These are phyloP conservation scores for Aspergillus haitiensis DNA, from an alignment of 495 filamentous ascomycete genomes.

Conservation along the genomic window DNA sequence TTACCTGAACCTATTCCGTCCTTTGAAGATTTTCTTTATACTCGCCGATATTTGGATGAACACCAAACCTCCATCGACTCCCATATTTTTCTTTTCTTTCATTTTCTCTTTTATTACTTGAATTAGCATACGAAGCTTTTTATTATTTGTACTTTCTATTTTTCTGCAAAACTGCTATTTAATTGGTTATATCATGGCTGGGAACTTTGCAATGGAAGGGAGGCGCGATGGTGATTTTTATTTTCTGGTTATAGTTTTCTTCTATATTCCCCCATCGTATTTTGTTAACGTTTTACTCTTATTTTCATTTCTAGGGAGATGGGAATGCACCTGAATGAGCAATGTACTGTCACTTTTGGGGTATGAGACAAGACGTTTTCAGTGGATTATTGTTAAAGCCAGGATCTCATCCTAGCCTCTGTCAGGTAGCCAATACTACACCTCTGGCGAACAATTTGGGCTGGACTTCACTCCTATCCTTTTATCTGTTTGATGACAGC, in stretches of 20 bases:
- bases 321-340: not conserved
- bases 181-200: slow-evolving; percentile 21
- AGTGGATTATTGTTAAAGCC: slow-evolving; percentile 11
- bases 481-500: not conserved
- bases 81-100: slow-evolving; percentile 12
- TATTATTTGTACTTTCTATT: not conserved
- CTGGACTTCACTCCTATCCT: not conserved
- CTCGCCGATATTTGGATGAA: not conserved
- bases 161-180: slow-evolving; percentile 1
- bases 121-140: slow-evolving; percentile 18
- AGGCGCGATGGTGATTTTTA: slow-evolving; percentile 15
- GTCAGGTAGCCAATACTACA: not conserved
- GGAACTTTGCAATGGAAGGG: slow-evolving; percentile 15
- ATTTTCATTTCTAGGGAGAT: not conserved
- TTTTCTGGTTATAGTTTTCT: slow-evolving; percentile 19
- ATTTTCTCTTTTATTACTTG: slow-evolving; percentile 13
- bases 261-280: slow-evolving; percentile 14
- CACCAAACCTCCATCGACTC: not conserved
- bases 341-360: slow-evolving; percentile 9
- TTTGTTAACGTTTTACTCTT: slow-evolving; percentile 8
- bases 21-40: slow-evolving; percentile 15
- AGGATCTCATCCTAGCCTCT: not conserved
- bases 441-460: not conserved
- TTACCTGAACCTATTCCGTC: slow-evolving; percentile 1
- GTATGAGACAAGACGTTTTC: slow-evolving; percentile 19